Evolutionary conservation across 345 rosid genomes (phyloP), one percentile per base, ranked within the genome.

Genomic region (Citrus sinensis): DNA sequence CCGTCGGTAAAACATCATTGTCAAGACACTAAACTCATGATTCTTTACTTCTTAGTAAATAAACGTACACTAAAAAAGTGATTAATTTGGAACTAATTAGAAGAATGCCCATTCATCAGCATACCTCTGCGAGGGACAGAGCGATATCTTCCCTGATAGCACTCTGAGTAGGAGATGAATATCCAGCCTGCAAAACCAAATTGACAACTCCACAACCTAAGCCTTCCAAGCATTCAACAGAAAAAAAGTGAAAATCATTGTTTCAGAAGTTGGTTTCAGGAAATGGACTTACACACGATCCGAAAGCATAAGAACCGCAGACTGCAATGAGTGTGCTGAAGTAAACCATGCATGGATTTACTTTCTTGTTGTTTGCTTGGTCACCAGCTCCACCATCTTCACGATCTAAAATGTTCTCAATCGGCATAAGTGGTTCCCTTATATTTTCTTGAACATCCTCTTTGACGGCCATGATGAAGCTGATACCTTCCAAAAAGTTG

Each of bases 121-220:
- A 13, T 46, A 89, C 97, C 93, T 92, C 89, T 42, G 91, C 92
- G 39, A 91, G 81, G 59, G 90, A 79, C 3, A 95, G 87, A 75
- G 90, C 79, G 55, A 95, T 82, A 81, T 93, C 98, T 74, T 83
- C 82, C 85, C 86, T 89, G 56, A 95, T 92, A 37, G 97, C 98
- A 64, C 83, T 76, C 84, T 95, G 97, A 72, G 97, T 89, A 39
- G 98, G 98, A 35, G 98, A 95, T 17, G 98, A 95, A 76, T 88
- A 93, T 32, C 98, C 98, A 13, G 86, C 95, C 98, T 93, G 94
- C 51, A 61, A 86, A 72, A 74, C 65, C 51, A 79, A 71, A 46
- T 46, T 13, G 17, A 46, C 51, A 46, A 11, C 13, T 46, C 51
- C 51, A 46, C 17, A 46, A 46, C 51, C 51, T 46, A 11, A 46